A percentile compares a stretch with the other conserved stretches of the same genome.
Conservation (phyloP, 495 filamentous ascomycete species). For the Massariosphaeria phaeospora region DNA sequence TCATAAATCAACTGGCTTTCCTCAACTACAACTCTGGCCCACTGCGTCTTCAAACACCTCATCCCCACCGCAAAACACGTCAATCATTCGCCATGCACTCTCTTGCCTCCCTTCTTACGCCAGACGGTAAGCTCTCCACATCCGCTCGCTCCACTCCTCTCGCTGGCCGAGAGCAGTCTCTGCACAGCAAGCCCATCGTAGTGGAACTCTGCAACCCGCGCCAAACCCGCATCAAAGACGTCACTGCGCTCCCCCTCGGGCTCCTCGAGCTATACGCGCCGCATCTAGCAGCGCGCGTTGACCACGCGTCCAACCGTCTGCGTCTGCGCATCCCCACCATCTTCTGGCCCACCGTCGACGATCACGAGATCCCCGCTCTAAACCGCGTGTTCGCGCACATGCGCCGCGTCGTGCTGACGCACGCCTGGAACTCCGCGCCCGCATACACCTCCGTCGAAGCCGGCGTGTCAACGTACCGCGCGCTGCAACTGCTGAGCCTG, state of each 20-base stretch:
- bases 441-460: background rate
- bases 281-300: background rate
- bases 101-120: too few species aligned
- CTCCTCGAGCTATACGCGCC: background rate
- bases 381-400: background rate
- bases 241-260: too few species aligned
- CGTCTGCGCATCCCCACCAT: background rate
- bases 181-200: too few species aligned
- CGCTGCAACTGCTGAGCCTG: background rate
- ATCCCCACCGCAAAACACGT: too few species aligned
- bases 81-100: too few species aligned
- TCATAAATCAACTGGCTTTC: too few species aligned
- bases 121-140: too few species aligned
- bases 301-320: background rate
- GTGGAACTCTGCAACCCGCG: background rate
- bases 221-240: too few species aligned
- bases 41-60: too few species aligned
- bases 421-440: background rate
- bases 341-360: background rate
- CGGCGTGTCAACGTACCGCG: background rate
- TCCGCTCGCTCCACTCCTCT: too few species aligned
- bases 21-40: too few species aligned
- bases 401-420: background rate
- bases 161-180: too few species aligned
- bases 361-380: background rate